Percentiles rank a stretch among this genome's conserved stretches.
Evolutionary conservation across 192 early-diverging fungal genomes (phyloP).

Genomic region (Coemansia sp.): DNA sequence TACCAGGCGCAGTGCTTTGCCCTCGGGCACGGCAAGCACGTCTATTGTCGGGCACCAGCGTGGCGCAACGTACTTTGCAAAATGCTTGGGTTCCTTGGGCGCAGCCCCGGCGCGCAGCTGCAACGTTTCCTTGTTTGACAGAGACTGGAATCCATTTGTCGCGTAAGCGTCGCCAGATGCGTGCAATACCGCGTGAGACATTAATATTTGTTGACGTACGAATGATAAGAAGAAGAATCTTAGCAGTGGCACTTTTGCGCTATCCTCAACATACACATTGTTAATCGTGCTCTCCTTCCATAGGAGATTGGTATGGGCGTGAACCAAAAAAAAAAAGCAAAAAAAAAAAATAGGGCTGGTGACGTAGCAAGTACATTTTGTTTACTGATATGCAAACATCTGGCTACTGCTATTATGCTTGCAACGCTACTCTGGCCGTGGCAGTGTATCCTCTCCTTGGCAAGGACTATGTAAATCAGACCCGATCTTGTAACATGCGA

Average conservation of each 20-base stretch:
- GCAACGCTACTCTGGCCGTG: too few relatives aligned
- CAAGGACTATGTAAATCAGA: background rate
- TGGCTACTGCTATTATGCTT: too few relatives aligned
- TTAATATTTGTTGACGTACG: background rate
- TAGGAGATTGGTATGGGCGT: too few relatives aligned
- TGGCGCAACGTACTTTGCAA: constrained; percentile 20
- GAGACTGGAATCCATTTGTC: constrained; percentile 35
- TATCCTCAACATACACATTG: too few relatives aligned
- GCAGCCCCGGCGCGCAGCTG: constrained; percentile 24
- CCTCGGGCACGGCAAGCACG: constrained; percentile 44
- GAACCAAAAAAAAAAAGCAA: background rate
- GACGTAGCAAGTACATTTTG: background rate
- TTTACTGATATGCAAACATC: too few relatives aligned
- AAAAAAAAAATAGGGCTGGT: background rate
- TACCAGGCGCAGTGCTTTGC: constrained; percentile 31
- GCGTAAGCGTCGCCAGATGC: background rate
- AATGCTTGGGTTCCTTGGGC: constrained; percentile 2
- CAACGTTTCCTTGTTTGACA: constrained; percentile 23
- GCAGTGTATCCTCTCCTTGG: background rate
- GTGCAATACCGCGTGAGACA: background rate
- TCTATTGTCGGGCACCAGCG: constrained; percentile 43
- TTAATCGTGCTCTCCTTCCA: too few relatives aligned
- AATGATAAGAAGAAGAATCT: background rate
- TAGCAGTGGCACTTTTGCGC: background rate
- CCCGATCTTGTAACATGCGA: constrained; percentile 33